Evolutionary conservation across 306 rosid species (phyloP), one percentile per base, ranked within the genome.

Genomic region (Casuarina equisetifolia): DNA sequence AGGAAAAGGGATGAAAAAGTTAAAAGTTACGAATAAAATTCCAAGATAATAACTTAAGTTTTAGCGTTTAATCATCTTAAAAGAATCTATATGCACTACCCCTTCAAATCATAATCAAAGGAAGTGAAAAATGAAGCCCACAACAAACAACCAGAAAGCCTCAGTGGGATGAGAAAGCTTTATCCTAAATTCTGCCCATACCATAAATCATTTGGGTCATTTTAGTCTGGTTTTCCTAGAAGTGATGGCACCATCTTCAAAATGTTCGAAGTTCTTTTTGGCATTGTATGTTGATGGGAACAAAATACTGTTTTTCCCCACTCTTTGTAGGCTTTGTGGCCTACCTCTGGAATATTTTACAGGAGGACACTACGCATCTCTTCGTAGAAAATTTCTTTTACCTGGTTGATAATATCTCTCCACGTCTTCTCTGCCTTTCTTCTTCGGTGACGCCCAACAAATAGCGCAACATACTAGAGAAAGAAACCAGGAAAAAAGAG

Each of bases 351-450:
- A 64, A 50, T 25, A 61, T 63, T 49, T 40, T 74, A 70, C 53
- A 61, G 74, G 39, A 69, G 6, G 4, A 76, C 49, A 68, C 77
- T 20, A 54, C 13, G 54, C 17, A 72, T n/a, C 66, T 69, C 75
- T 62, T 44, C 85, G 73, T 25, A 59, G 70, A 69, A 71, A 74
- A 48, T 50, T 49, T 53, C 40, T 70, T 8, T 78, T 85, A 94
- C 97, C 97, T 91, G 16, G 99, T 92, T 79, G 97, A 81, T 75
- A 95, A 80, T 83, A 95, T 95, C 86, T 95, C 97, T 90, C 84
- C 96, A 20, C 97, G 92, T 82, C 97, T 95, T 59, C 12, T 76
- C 86, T 88, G 84, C 84, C 99, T 91, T 88, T 92, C 99, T 80
- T 92, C 97, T 67, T 95, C 99, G 16, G 96, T 89, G 84, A 92